Conservation (phyloP, 1,284 basidiomycete genomes). For the Rugosomyces carneus region DNA sequence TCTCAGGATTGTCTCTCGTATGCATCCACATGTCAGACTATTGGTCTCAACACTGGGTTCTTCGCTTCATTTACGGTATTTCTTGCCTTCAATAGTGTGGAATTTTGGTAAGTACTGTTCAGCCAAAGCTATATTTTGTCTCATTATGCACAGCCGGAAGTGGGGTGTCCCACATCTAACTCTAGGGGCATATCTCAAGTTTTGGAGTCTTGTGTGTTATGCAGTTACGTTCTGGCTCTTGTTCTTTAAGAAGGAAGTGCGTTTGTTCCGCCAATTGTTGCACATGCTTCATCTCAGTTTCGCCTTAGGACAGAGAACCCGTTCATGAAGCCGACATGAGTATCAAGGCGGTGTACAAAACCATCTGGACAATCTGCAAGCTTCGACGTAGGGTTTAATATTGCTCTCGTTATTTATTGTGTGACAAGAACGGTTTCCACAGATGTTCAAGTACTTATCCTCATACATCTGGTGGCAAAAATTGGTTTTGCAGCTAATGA, state of each 20-base stretch:
- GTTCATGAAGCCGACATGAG: conserved; percentile 82
- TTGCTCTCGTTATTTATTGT: not conserved
- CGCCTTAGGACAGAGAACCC: conserved; percentile 61
- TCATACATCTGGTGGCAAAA: conserved; percentile 90
- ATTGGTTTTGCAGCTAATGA: conserved; percentile 96
- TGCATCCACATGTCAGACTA: conserved; percentile 97
- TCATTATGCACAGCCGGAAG: conserved; percentile 43
- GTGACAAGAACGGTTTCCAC: conserved; percentile 5
- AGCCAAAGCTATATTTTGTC: not conserved
- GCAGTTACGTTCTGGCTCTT: conserved; percentile 84
- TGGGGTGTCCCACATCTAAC: conserved; percentile 86
- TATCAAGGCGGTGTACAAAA: conserved; percentile 85
- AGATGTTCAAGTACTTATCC: conserved; percentile 90
- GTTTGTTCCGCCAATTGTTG: conserved; percentile 15
- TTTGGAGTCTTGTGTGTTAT: conserved; percentile 82
- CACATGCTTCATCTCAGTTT: not conserved
- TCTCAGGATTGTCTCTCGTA: conserved; percentile 95
- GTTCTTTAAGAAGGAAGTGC: conserved; percentile 85
- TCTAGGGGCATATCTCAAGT: conserved; percentile 78
- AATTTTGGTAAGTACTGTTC: conserved; percentile 66
- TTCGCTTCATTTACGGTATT: conserved; percentile 98
- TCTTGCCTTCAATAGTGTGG: conserved; percentile 91
- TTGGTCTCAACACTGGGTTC: conserved; percentile 94
- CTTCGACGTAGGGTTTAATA: conserved; percentile 69
- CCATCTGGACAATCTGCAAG: conserved; percentile 92